A percentile compares a stretch with the other conserved stretches of the same genome.
These are phyloP conservation scores for Trichoderma sp. DNA, from an alignment of 2,329 filamentous ascomycete species.

Conservation along the genomic window DNA sequence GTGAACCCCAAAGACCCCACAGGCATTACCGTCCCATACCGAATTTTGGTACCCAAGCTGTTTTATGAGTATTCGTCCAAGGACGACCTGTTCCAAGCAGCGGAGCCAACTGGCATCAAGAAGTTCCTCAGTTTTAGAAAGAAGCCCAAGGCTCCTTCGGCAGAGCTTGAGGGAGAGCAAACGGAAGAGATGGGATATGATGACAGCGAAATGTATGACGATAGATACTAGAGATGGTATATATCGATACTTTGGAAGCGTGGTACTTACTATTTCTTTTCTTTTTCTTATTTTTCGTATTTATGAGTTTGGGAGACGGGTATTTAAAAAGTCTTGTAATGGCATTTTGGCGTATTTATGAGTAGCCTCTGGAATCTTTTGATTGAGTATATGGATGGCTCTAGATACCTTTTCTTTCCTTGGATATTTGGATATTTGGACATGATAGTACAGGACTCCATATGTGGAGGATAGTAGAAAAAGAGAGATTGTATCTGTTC, in stretches of 20 bases:
- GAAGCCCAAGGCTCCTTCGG: slow-evolving; percentile 31
- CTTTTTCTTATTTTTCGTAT: not conserved
- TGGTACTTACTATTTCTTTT: not conserved
- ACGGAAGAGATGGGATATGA: slow-evolving; percentile 30
- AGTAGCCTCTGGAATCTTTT: not conserved
- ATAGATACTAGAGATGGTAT: slow-evolving; percentile 22
- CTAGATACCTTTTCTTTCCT: not conserved
- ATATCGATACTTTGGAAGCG: not conserved
- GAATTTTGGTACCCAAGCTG: slow-evolving; percentile 80
- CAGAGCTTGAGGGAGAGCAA: slow-evolving; percentile 25
- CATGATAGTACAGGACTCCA: not conserved
- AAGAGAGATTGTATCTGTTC: not conserved
- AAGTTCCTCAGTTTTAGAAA: slow-evolving; percentile 48
- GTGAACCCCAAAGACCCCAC: slow-evolving; percentile 81
- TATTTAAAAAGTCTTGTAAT: not conserved
- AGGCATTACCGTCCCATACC: slow-evolving; percentile 85
- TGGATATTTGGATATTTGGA: not conserved
- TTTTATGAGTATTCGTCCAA: slow-evolving; percentile 56
- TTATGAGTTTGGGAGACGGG: not conserved
- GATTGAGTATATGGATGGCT: not conserved
- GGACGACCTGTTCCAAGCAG: slow-evolving; percentile 37
- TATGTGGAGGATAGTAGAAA: not conserved
- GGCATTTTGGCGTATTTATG: not conserved
- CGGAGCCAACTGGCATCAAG: slow-evolving; percentile 44
- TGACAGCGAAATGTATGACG: slow-evolving; percentile 26